Conservation (phyloP, 495 filamentous ascomycete species). For the Amorphotheca resinae region DNA sequence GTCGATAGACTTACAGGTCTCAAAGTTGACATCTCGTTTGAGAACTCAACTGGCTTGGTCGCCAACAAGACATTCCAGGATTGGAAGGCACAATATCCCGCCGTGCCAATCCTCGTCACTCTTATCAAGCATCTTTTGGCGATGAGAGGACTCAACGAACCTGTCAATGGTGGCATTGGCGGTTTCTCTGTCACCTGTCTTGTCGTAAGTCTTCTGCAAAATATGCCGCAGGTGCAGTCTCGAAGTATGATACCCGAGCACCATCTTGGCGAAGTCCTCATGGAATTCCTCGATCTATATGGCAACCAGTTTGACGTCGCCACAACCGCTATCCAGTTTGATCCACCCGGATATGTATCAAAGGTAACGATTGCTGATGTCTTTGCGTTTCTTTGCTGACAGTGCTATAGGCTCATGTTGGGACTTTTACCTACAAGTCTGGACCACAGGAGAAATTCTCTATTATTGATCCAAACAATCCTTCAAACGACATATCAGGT, state of each 20-base stretch:
- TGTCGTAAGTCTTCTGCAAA: constrained; percentile 74
- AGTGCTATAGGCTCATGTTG: constrained; percentile 7
- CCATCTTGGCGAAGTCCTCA: constrained; percentile 63
- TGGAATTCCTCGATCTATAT: constrained; percentile 82
- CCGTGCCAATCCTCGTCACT: constrained; percentile 70
- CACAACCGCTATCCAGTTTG: constrained; percentile 56
- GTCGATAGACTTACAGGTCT: constrained; percentile 59
- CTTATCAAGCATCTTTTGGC: constrained; percentile 85
- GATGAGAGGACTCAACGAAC: constrained; percentile 84
- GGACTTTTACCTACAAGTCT: constrained; percentile 28
- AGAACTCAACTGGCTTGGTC: constrained; percentile 67
- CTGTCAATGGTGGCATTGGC: constrained; percentile 79
- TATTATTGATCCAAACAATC: constrained; percentile 82
- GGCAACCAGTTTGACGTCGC: constrained; percentile 63
- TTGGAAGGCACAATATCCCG: constrained; percentile 70
- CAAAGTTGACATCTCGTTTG: constrained; percentile 84
- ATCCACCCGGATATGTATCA: constrained; percentile 54
- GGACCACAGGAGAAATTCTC: constrained; percentile 36
- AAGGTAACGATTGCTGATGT: constrained; percentile 43
- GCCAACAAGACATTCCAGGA: constrained; percentile 65
- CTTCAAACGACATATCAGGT: constrained; percentile 73
- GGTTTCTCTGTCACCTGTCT: constrained; percentile 90
- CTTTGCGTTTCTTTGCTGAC: background rate
- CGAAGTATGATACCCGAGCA: constrained; percentile 41
- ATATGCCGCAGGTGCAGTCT: constrained; percentile 52